Conservation (phyloP, 176 grass and related monocot species). For the Calamus simplicifolius region DNA sequence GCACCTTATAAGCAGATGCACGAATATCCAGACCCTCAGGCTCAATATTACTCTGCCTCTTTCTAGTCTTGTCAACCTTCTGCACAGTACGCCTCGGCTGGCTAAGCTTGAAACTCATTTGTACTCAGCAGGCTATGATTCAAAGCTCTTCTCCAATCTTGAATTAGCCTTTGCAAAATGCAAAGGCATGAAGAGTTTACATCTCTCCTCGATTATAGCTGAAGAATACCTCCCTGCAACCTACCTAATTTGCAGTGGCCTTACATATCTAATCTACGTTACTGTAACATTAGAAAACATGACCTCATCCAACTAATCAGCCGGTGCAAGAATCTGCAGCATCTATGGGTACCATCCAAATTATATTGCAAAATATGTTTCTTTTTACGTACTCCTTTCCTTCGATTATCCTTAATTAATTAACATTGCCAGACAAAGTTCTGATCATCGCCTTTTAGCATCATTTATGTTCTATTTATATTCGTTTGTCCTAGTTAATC, state of each 20-base stretch:
- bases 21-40: constrained; percentile 49
- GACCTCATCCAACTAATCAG: constrained; percentile 57
- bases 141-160: constrained; percentile 45
- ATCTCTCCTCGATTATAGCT: constrained; percentile 43
- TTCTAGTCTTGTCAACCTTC: constrained; percentile 39
- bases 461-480: background rate
- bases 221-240: constrained; percentile 45
- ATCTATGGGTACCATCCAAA: constrained; percentile 33
- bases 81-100: constrained; percentile 40
- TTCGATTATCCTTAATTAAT: background rate
- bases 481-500: background rate
- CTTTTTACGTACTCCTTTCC: background rate
- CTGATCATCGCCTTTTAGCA: no score
- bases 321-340: constrained; percentile 48
- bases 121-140: constrained; percentile 32
- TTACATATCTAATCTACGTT: constrained; percentile 68
- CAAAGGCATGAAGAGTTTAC: constrained; percentile 44
- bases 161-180: constrained; percentile 36
- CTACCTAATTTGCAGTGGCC: constrained; percentile 50
- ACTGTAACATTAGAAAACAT: constrained; percentile 37
- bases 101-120: constrained; percentile 45
- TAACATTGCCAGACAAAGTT: no score
- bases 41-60: constrained; percentile 59
- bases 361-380: background rate
- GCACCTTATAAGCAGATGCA: constrained; percentile 45